Percentiles rank a stretch among this genome's conserved stretches.
These are phyloP conservation scores for Blastobotrys apis DNA, from an alignment of 1,139 yeast genomes.

Conservation along the genomic window DNA sequence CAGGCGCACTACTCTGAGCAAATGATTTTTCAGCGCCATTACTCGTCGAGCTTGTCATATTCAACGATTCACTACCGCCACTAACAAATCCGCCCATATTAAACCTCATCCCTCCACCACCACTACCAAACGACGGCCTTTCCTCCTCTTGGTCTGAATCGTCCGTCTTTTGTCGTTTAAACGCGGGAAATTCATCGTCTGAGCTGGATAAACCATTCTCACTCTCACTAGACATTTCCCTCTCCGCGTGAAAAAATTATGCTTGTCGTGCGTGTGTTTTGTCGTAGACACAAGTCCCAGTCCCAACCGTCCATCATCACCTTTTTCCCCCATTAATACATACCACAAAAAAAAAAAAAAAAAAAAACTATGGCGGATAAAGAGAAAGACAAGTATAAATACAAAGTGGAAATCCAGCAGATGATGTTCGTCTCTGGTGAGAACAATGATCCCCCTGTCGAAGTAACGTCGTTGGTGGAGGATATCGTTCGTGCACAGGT, in stretches of 20 bases:
- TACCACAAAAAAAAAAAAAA: not conserved
- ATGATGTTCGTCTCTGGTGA: conserved; percentile 99
- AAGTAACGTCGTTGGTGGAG: conserved; percentile 85
- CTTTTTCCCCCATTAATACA: not conserved
- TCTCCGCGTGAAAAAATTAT: too few relatives aligned
- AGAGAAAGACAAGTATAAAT: conserved; percentile 27
- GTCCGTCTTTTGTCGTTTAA: conserved; percentile 2
- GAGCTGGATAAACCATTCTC: not conserved
- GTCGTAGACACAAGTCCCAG: too few relatives aligned
- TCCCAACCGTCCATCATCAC: too few relatives aligned
- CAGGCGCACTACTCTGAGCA: not conserved
- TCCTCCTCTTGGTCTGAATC: conserved; percentile 5
- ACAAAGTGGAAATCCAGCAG: conserved; percentile 36
- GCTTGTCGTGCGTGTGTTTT: too few relatives aligned
- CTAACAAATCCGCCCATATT: conserved; percentile 10
- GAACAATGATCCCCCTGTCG: conserved; percentile 87
- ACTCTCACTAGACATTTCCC: too few relatives aligned
- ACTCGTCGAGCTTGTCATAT: too few relatives aligned
- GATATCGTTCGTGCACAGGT: conserved; percentile 96
- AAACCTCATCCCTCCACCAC: conserved; percentile 6
- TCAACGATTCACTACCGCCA: conserved; percentile 4
- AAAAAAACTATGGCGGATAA: conserved; percentile 11
- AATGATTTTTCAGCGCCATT: not conserved
- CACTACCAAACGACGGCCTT: conserved; percentile 1
- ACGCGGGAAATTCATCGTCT: conserved; percentile 1